Evolutionary conservation across 345 rosid species (phyloP), one percentile per base, ranked within the genome.

Genomic region (Salix purpurea): DNA sequence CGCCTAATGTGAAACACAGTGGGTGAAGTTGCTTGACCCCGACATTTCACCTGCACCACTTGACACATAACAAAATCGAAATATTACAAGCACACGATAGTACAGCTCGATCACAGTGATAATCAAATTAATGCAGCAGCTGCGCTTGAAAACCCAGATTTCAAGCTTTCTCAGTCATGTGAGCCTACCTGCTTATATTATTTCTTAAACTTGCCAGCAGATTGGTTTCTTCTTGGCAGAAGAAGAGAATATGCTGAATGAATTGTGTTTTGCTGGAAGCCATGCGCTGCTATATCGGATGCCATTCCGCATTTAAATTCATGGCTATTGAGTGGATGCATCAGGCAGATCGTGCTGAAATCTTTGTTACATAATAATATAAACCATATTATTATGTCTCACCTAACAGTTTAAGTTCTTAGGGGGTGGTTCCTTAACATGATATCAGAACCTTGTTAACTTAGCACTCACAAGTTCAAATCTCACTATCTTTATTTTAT

Each of bases 291-390:
- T 48, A 15, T 32, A 32, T 46, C 15, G 19, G 18, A 46, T 46
- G 18, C 1, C 52, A 46, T 15, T 46, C 52, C 52, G 18, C 52
- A 1, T 13, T 14, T 15, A 48, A 12, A 13, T 50, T 67, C 72
- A 34, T 50, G 6, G 69, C 40, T 69, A 46, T 1, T 23, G 56
- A 67, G 71, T 67, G 5, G 73, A 48, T 78, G 73, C 28, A 44
- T 75, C 82, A 50, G 13, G 23, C 24, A 36, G 71, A 77, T 82
- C 40, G 2, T 50, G 9, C 23, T 7, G 37, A 34, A 34, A 34
- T 34, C 37, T 34, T 32, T 32, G 34, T 32, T 32, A 32, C 0
- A 0, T 32, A 32, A 32, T 32, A 32, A 0, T 32, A 32, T 32
- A 32, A 30, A 30, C 0, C 4, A 30, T 30, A 30, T 30, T 30